Conservation (phyloP, 371 early-diverging fungal genomes). For the Umbelopsis sp. region DNA sequence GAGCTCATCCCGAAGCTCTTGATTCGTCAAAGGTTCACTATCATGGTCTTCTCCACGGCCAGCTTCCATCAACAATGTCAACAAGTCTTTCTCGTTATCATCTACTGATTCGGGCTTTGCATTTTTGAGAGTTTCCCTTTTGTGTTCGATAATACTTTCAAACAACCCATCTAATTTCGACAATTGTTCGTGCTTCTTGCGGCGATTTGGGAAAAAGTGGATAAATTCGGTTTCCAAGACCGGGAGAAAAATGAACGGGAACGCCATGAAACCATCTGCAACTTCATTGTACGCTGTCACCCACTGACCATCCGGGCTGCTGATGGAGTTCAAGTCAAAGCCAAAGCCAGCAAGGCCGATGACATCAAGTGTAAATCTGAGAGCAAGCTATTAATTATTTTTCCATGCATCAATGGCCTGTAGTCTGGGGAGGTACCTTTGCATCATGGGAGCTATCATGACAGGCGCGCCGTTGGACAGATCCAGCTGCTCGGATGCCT, state of each 20-base stretch:
- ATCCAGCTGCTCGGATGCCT: conserved; percentile 30
- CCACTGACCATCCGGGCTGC: conserved; percentile 24
- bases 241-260: conserved; percentile 43
- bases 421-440: not conserved
- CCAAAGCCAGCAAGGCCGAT: conserved; percentile 48
- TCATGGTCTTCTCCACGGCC: conserved; percentile 30
- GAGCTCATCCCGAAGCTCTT: conserved; percentile 28
- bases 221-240: conserved; percentile 31
- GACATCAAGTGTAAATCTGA: conserved; percentile 35
- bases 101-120: conserved; percentile 24
- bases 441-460: not conserved
- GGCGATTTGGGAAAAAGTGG: conserved; percentile 27
- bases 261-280: conserved; percentile 24
- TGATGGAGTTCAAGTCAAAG: conserved; percentile 29
- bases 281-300: conserved; percentile 23
- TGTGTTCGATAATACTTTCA: conserved; percentile 39
- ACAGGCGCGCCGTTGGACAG: conserved; percentile 13
- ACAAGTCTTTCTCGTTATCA: conserved; percentile 43
- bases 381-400: not conserved
- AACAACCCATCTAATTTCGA: conserved; percentile 38
- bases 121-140: conserved; percentile 28
- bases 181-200: conserved; percentile 29
- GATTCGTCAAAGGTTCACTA: conserved; percentile 22
- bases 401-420: not conserved
- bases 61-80: conserved; percentile 48